Evolutionary conservation across 768 basidiomycete genomes (phyloP), one percentile per base, ranked within the genome.

Genomic region (Lentinula boryana): DNA sequence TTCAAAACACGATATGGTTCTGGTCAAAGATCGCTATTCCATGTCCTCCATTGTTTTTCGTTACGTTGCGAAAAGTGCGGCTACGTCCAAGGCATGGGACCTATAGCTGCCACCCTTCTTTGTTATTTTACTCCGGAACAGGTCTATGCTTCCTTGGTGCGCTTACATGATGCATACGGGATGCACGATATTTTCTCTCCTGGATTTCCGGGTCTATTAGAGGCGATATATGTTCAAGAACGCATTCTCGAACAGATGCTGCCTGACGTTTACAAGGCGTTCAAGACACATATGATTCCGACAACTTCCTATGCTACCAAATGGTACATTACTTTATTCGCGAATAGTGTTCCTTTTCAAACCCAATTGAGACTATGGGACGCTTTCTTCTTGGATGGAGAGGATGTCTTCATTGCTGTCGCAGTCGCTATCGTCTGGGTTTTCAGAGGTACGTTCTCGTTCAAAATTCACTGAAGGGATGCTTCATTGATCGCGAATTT

Each of bases 31-130:
- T 91, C 92, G 4, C 78, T 99, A 10, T 98, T 98, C 74, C 94
- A 93, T 70, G 93, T 97, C 60, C 80, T 98, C 31, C 97, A 98
- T 72, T 84, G 84, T 55, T 95, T 97, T 70, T 95, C 94, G 1
- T 79, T 95, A 18, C 78, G 80, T n/a, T 98, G 96, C 73, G 71
- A 78, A 16, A 77, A 82, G 10, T 98, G 97, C 63, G 96, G 96
- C 15, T 99, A 99, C 70, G 95, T 95, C 43, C 97, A 99, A 75
- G 97, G 97, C 62, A 99, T 99, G 97, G 95, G 97, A 2, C 92
- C 96, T 5, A 91, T 99, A 60, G 93, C 96, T 0, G 91, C 95
- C 1, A 98, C 95, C 1, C 80, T 99, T 21, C 82, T 98, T 12
- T 95, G 91, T 74, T 98, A 98, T 71, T 89, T 94, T 70, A 88